phyloP scores from a whole-genome alignment of 1,284 basidiomycete species.

The Tilletia horrida region DNA sequence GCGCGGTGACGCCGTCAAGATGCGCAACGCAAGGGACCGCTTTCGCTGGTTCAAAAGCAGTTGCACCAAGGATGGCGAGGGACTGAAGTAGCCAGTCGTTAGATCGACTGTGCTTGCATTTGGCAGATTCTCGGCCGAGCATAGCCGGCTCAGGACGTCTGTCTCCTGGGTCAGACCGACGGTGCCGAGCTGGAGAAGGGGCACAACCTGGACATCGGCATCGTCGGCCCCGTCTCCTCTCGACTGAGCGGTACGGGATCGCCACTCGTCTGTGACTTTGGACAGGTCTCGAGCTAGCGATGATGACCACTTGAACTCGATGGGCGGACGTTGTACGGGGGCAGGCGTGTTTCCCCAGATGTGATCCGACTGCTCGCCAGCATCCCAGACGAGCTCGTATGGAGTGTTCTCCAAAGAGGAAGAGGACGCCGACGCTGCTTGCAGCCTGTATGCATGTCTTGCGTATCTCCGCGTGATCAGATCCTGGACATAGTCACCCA shows the following conservation, averaged over 20 bases:
- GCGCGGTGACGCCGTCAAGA: constrained; percentile 83
- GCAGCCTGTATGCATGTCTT: constrained; percentile 67
- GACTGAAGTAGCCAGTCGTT: constrained; percentile 91
- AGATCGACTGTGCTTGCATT: constrained; percentile 32
- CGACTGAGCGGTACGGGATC: background rate
- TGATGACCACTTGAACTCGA: background rate
- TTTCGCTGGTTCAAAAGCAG: constrained; percentile 23
- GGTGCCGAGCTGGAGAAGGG: constrained; percentile 56
- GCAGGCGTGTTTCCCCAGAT: background rate
- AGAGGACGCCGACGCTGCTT: constrained; percentile 6
- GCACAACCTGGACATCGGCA: constrained; percentile 46
- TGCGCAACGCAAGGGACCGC: constrained; percentile 59
- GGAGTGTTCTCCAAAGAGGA: constrained; percentile 16
- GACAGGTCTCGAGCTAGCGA: background rate
- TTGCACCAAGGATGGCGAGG: constrained; percentile 67
- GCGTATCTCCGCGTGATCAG: constrained; percentile 68
- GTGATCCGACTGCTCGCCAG: constrained; percentile 23
- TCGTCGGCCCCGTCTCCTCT: background rate
- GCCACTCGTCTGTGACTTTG: background rate
- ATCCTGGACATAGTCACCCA: constrained; percentile 78
- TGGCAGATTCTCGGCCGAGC: constrained; percentile 16
- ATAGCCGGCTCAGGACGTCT: constrained; percentile 36
- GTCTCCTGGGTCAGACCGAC: constrained; percentile 56
- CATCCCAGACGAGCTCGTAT: constrained; percentile 44
- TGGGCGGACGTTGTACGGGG: background rate